Evolutionary conservation across 2,329 filamentous ascomycete genomes (phyloP), one percentile per base, ranked within the genome.

Genomic region (Aspergillus clavatus): DNA sequence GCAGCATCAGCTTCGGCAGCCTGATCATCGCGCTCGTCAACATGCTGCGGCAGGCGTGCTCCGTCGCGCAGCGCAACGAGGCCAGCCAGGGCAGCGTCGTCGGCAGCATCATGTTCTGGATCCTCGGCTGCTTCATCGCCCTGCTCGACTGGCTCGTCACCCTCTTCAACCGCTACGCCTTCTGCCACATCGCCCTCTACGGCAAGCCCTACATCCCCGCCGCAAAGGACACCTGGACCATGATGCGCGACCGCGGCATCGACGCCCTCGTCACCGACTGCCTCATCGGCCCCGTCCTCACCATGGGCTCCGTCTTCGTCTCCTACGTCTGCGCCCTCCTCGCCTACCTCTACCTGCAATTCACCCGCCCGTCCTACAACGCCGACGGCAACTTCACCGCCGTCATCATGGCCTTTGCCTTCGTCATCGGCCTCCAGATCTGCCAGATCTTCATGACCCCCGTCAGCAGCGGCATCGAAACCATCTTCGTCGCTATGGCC

Each of bases 181-280:
- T 94, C 68, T 89, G 83, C 23, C 89, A 96, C 62, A 95, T 97
- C 60, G 89, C 91, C 0, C 75, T 96, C 0, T 96, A 96, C 62
- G 91, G 91, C 14, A 94, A 94, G 66, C 72, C 86, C 1, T 97
- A 96, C 63, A 79, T 96, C 43, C 76, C 82, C 1, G 87, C 89
- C 0, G 89, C 90, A 27, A 95, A 94, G 70, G 87, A 88, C 56
- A 95, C 89, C 0, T 95, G 89, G 87, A 81, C 56, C 10, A 87
- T 95, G 86, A 90, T 95, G 74, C 91, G 89, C 65, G 82, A 94
- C 60, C 87, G 91, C 24, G 91, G 91, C 22, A 84, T 96, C 48
- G 90, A 96, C 58, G 89, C 88, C 0, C 79, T 97, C 1, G 79
- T 95, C 57, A 95, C 95, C 60, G 87, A 95, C 63, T 94, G 88